Evolutionary conservation across 345 rosid species (phyloP).

Genomic region (Melastoma malabathricum): DNA sequence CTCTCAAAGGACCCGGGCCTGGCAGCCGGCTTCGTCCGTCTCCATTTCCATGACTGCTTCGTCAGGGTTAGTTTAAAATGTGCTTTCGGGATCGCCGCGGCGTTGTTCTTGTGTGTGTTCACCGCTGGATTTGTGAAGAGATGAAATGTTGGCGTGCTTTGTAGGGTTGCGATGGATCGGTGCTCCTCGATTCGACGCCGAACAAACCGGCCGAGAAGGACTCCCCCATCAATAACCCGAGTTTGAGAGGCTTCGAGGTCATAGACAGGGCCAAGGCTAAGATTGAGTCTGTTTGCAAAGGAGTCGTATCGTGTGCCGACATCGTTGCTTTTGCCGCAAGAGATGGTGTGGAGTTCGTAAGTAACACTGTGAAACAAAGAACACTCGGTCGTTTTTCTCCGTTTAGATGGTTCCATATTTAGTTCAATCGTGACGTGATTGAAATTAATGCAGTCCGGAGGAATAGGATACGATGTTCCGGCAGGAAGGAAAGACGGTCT

Average conservation of each 20-base stretch:
- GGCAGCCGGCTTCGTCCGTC: conserved; percentile 9
- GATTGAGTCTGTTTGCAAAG: conserved; percentile 19
- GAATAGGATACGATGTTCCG: conserved; percentile 12
- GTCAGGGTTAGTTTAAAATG: conserved; percentile 5
- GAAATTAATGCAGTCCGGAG: conserved; percentile 2
- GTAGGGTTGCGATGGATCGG: conserved; percentile 34
- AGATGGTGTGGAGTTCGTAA: conserved; percentile 11
- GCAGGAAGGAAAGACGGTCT: conserved; percentile 37
- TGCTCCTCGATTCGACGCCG: conserved; percentile 15
- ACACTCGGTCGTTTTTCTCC: too few relatives aligned
- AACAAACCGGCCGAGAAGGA: conserved; percentile 20
- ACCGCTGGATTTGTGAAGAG: neutral
- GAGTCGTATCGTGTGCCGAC: conserved; percentile 32
- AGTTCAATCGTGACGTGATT: too few relatives aligned
- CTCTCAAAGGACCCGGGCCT: conserved; percentile 5
- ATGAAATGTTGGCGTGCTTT: neutral
- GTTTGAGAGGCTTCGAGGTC: conserved; percentile 29
- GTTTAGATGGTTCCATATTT: too few relatives aligned
- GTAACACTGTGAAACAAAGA: too few relatives aligned
- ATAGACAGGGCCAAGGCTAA: conserved; percentile 19
- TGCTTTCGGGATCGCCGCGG: neutral
- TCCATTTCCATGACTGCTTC: conserved; percentile 23
- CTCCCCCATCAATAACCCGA: conserved; percentile 13
- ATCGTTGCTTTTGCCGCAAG: conserved; percentile 27
- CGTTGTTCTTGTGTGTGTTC: neutral